Base-by-base conservation (phyloP, 2,329 filamentous ascomycete genomes). In the Cadophora luteo-olivacea region DNA sequence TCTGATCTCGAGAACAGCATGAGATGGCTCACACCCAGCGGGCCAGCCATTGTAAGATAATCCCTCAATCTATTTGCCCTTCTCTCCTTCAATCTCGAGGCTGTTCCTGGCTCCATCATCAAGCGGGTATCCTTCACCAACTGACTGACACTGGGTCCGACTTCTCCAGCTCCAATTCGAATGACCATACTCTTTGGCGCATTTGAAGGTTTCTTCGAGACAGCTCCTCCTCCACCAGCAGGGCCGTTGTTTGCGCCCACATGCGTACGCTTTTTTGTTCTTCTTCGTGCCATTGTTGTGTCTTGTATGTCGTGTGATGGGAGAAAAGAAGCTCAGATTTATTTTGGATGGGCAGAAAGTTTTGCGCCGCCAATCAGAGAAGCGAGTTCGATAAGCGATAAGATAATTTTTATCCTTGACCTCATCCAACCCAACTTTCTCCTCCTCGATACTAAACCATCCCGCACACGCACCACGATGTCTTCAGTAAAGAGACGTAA, bases 151-250 rank as follows among this genome's bases (percentile, higher is more conserved):
- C 92, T 97, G 69, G 93, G 89, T 68, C 96, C 96, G 64, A 99
- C 93, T 78, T 97, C 93, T 76, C 94, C 92, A 75, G 94, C 95
- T 75, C 96, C 96, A 76, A 97, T 94, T 74, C 96, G 92, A 80
- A 99, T 97, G 68, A 99, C 95, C 95, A 99, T 97, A 79, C 92
- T 97, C 85, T 97, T 97, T 41, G 96, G 96, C 63, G 89, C 86
- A 72, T 89, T 88, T 64, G 86, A 84, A 49, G 76, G 73, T 68
- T 83, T 85, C 29, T 89, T 86, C 68, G 88, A 86, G 80, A 89
- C 88, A 25, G 66, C 85, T 57, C 84, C 85, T 54, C 85, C 83
- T 72, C 86, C 85, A 76, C 84, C 72, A 72, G 82, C 75, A 75
- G 84, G 76, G 75, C 85, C 82, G 70, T 83, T 80, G 70, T 84